These are phyloP conservation scores for Sporobolomyces roseus DNA, from an alignment of 768 basidiomycete genomes.

Conservation along the genomic window DNA sequence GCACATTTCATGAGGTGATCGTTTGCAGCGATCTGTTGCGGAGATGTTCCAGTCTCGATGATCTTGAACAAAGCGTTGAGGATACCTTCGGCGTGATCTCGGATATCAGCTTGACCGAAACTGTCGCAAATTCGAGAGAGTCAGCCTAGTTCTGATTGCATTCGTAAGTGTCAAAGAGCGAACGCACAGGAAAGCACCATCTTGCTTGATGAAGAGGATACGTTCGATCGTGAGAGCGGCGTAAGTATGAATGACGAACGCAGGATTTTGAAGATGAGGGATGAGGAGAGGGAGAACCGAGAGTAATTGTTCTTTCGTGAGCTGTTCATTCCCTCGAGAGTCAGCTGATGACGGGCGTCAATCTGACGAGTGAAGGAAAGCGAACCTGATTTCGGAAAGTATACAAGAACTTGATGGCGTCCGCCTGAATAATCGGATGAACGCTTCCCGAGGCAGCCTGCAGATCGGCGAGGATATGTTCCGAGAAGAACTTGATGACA, in stretches of 20 bases:
- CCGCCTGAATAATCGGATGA: slow-evolving; percentile 88
- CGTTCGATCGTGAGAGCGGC: slow-evolving; percentile 98
- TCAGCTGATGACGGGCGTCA: no score
- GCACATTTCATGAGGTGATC: slow-evolving; percentile 96
- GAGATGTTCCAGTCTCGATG: slow-evolving; percentile 70
- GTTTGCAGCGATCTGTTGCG: slow-evolving; percentile 93
- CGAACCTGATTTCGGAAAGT: slow-evolving; percentile 92
- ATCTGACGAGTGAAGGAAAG: not conserved
- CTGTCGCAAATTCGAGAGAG: slow-evolving; percentile 51
- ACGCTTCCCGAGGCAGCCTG: slow-evolving; percentile 60
- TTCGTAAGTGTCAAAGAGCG: not conserved
- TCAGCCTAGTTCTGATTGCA: not conserved
- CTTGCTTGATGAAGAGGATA: slow-evolving; percentile 82
- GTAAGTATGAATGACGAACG: slow-evolving; percentile 92
- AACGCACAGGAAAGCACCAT: slow-evolving; percentile 68
- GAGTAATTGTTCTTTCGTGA: slow-evolving; percentile 88
- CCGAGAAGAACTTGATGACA: slow-evolving; percentile 91
- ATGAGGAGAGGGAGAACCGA: slow-evolving; percentile 83
- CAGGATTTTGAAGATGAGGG: slow-evolving; percentile 71
- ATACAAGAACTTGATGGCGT: slow-evolving; percentile 89
- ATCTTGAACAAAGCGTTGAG: slow-evolving; percentile 65
- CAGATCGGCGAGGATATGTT: slow-evolving; percentile 82
- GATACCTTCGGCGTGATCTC: slow-evolving; percentile 71
- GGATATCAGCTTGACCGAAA: slow-evolving; percentile 81
- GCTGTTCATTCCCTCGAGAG: slow-evolving; percentile 51